Evolutionary conservation across 169 alveolate genomes (phyloP).

Genomic region (Miamiensis avidus): DNA sequence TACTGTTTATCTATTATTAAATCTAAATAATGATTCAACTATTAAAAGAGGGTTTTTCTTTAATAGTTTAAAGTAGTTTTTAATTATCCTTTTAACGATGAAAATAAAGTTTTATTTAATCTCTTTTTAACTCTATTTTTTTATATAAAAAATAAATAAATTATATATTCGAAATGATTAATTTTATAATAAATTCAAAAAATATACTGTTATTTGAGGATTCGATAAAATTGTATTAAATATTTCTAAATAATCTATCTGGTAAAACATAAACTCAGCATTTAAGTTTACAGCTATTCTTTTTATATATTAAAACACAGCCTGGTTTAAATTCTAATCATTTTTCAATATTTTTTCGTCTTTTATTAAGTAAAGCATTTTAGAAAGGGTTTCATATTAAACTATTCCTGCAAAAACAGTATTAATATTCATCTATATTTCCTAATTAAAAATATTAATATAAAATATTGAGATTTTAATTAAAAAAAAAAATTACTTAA

Average conservation of each 20-base stretch:
- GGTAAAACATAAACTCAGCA: slow-evolving; percentile 71
- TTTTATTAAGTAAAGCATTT: slow-evolving; percentile 46
- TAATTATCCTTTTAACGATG: slow-evolving; percentile 38
- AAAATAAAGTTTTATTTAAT: slow-evolving; percentile 24
- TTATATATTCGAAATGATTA: neutral
- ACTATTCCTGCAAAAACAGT: slow-evolving; percentile 58
- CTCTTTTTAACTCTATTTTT: neutral
- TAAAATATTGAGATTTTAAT: no score
- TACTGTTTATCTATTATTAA: slow-evolving; percentile 30
- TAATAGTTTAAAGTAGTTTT: slow-evolving; percentile 44
- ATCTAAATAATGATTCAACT: slow-evolving; percentile 59
- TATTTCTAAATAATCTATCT: slow-evolving; percentile 52
- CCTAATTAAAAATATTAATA: slow-evolving; percentile 7
- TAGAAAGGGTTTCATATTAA: slow-evolving; percentile 44
- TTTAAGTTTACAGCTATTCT: slow-evolving; percentile 52
- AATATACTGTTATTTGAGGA: slow-evolving; percentile 22
- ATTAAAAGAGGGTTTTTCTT: slow-evolving; percentile 43
- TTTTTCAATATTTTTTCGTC: slow-evolving; percentile 45
- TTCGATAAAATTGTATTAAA: slow-evolving; percentile 41
- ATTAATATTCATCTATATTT: slow-evolving; percentile 42
- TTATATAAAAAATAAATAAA: neutral
- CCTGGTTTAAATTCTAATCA: slow-evolving; percentile 23
- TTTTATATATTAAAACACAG: slow-evolving; percentile 34
- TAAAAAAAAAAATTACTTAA: slow-evolving; percentile 44
- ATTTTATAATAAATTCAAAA: slow-evolving; percentile 2